A percentile compares a stretch with the other conserved stretches of the same genome.
Conservation (phyloP, 2,329 filamentous ascomycete species). For the Aspergillus felis region DNA sequence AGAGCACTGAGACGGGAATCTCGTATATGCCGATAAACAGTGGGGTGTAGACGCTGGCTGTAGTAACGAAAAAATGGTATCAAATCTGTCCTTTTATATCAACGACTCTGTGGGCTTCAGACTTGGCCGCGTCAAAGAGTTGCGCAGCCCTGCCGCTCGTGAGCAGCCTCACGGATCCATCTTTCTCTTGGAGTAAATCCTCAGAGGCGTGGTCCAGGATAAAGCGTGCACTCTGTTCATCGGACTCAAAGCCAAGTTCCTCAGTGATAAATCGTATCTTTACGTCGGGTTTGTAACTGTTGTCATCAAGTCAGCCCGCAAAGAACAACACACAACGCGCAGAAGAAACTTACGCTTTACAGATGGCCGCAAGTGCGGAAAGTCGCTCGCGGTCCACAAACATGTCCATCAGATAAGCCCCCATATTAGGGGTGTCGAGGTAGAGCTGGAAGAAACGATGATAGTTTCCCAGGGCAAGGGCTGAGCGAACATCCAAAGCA, state of each 20-base stretch:
- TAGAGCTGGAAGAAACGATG: slow-evolving; percentile 98
- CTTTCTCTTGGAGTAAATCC: slow-evolving; percentile 70
- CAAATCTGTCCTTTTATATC: slow-evolving; percentile 95
- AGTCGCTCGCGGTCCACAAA: slow-evolving; percentile 93
- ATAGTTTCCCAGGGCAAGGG: slow-evolving; percentile 90
- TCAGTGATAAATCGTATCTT: slow-evolving; percentile 89
- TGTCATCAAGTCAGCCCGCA: slow-evolving; percentile 43
- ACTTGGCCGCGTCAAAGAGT: slow-evolving; percentile 70
- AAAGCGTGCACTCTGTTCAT: slow-evolving; percentile 86
- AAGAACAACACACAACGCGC: not conserved
- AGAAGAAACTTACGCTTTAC: slow-evolving; percentile 75
- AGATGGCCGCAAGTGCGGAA: slow-evolving; percentile 83
- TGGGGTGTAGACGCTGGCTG: not conserved
- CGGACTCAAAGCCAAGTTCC: slow-evolving; percentile 92
- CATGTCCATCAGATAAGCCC: slow-evolving; percentile 98
- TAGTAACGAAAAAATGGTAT: slow-evolving; percentile 11
- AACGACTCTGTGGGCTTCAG: slow-evolving; percentile 75
- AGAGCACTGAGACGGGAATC: not conserved
- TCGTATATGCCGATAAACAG: not conserved
- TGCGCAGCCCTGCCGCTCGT: slow-evolving; percentile 67
- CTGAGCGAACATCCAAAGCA: slow-evolving; percentile 84
- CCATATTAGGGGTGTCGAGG: slow-evolving; percentile 92
- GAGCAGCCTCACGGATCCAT: slow-evolving; percentile 68
- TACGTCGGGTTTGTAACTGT: slow-evolving; percentile 87
- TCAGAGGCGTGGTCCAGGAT: slow-evolving; percentile 76